phyloP scores from a whole-genome alignment of 1,139 yeast genomes.

The Kluyveromyces sp. region DNA sequence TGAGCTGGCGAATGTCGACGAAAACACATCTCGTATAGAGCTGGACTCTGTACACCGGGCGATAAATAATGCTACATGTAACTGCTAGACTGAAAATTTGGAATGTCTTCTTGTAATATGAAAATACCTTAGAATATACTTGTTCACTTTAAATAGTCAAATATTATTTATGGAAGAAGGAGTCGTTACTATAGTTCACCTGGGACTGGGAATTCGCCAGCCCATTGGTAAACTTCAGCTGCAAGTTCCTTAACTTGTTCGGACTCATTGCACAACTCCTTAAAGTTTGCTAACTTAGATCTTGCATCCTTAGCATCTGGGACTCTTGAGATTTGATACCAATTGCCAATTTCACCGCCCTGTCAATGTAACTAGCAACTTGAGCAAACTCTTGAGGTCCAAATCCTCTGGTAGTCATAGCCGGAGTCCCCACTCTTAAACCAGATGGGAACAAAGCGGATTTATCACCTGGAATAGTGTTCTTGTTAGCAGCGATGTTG shows the following conservation, averaged over 20 bases:
- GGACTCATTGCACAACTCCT: constrained; percentile 52
- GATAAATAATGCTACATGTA: too few species aligned
- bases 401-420: constrained; percentile 96
- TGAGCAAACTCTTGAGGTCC: constrained; percentile 67
- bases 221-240: constrained; percentile 60
- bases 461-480: constrained; percentile 93
- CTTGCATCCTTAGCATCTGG: constrained; percentile 47
- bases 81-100: too few species aligned
- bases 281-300: constrained; percentile 58
- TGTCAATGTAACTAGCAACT: constrained; percentile 71
- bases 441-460: constrained; percentile 95
- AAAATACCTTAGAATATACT: too few species aligned
- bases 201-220: constrained; percentile 65
- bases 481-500: constrained; percentile 92
- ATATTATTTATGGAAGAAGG: background rate
- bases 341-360: constrained; percentile 62
- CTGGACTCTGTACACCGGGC: too few species aligned
- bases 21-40: background rate
- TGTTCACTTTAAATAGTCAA: too few species aligned
- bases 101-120: too few species aligned
- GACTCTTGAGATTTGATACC: constrained; percentile 47
- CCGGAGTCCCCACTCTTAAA: constrained; percentile 94
- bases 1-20: background rate
- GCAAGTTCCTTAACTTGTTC: constrained; percentile 52
- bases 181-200: constrained; percentile 42